phyloP scores from a whole-genome alignment of 345 rosid species.

The Lumnitzera littorea region DNA sequence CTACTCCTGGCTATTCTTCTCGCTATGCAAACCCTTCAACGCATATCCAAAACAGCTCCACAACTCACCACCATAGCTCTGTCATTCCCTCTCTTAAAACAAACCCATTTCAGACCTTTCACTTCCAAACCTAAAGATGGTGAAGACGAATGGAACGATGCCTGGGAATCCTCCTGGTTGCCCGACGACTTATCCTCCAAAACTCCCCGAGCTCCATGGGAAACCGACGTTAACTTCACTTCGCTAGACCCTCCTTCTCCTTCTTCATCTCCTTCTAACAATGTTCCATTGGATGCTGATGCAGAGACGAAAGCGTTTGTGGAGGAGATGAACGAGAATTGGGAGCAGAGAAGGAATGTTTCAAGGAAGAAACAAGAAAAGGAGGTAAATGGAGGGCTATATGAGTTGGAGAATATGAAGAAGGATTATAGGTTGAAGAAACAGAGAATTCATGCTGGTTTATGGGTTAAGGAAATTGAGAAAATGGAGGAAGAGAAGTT shows the following conservation, averaged over 20 bases:
- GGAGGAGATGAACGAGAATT: conserved; percentile 87
- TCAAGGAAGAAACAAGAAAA: conserved; percentile 23
- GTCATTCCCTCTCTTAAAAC: too few relatives aligned
- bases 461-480: conserved; percentile 91
- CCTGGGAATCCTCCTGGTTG: conserved; percentile 92
- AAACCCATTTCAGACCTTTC: neutral
- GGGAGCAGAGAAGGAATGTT: conserved; percentile 59
- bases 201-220: conserved; percentile 71
- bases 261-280: conserved; percentile 5
- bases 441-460: conserved; percentile 80
- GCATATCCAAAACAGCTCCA: too few relatives aligned
- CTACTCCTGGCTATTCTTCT: too few relatives aligned
- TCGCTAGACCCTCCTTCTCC: conserved; percentile 15
- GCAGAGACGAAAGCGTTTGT: conserved; percentile 82
- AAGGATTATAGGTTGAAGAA: conserved; percentile 88
- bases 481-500: conserved; percentile 71
- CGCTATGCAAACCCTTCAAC: too few relatives aligned
- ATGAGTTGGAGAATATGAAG: conserved; percentile 78
- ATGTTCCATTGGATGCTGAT: conserved; percentile 37
- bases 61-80: too few relatives aligned
- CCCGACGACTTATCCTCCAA: conserved; percentile 58
- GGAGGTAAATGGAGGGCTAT: conserved; percentile 27
- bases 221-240: conserved; percentile 61
- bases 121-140: conserved; percentile 21
- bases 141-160: conserved; percentile 85